phyloP scores from a whole-genome alignment of 176 grass and related monocot genomes.

The Bolboschoenus planiculmis region DNA sequence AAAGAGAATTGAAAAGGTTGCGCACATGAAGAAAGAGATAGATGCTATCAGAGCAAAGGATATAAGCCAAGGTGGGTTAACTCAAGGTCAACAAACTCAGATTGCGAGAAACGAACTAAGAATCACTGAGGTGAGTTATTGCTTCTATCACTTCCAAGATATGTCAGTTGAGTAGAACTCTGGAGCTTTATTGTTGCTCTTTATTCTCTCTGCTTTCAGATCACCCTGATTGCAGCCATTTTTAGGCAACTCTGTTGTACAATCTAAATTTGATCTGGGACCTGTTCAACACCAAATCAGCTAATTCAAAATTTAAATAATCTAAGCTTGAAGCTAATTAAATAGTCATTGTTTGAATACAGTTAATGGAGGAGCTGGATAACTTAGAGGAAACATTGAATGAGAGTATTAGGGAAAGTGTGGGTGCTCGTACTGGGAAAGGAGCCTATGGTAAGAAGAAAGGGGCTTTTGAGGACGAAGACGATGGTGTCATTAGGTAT shows the following conservation, averaged over 20 bases:
- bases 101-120: conserved; percentile 98
- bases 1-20: conserved; percentile 95
- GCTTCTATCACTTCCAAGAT: not conserved
- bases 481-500: conserved; percentile 56
- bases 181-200: not conserved
- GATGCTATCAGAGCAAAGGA: conserved; percentile 91
- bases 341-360: conserved; percentile 28
- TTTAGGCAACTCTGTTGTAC: not conserved
- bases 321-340: conserved; percentile 11
- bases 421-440: conserved; percentile 79
- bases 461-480: conserved; percentile 59
- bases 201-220: not conserved
- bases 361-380: conserved; percentile 95
- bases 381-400: conserved; percentile 98
- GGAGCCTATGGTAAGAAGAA: conserved; percentile 40
- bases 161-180: not conserved
- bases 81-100: conserved; percentile 99
- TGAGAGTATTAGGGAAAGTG: conserved; percentile 93
- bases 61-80: conserved; percentile 95
- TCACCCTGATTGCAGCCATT: not conserved
- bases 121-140: conserved; percentile 59
- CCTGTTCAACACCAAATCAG: not conserved
- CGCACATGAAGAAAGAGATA: conserved; percentile 98
- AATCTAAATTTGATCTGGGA: not conserved
- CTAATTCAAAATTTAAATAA: not conserved